Base-by-base conservation (phyloP, 441 rosid species). In the Theobroma grandiflorum region DNA sequence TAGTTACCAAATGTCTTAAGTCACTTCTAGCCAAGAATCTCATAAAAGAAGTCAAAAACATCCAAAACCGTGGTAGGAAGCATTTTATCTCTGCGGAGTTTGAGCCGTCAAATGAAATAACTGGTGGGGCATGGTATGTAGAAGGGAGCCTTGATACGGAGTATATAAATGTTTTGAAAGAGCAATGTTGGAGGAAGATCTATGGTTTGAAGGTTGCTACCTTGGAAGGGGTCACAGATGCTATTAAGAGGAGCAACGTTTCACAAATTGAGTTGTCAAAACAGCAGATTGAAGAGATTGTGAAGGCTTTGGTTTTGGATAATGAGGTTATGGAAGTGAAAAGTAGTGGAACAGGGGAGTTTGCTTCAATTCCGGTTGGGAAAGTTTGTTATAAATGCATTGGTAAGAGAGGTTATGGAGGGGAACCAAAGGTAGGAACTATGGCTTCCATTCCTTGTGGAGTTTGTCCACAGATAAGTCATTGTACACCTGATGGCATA, bases 401-500 rank as follows among this genome's bases (percentile, higher is more conserved):
- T 0, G 74, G 82, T 38, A 88, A 72, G 63, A 86, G 80, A 0
- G 77, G 83, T 0, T 6, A 64, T 37, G 78, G 70, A 40, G 88
- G 66, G 58, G 89, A 89, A 42, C 84, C 84, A 0, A 87, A 81
- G 75, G 72, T 7, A 8, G 94, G 92, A 14, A 88, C 91, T 16
- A 85, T 96, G 78, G 91, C 94, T 83, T 89, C 96, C 1, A 78
- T 94, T 4, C 97, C 98, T n/a, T 96, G 97, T 12, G 97, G 95
- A 40, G 95, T 87, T 71, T 96, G 99, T 83, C 97, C 97, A 0
- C 86, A 86, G 37, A 88, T 94, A 33, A 85, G 78, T 59, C 62
- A 67, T 4, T 93, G 99, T 77, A 85, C 90, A 5, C 93, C 94
- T 0, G 92, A 80, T 50, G 98, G 99, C 31, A 80, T 85, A 43